These are phyloP conservation scores for Rubroboletus satanas DNA, from an alignment of 768 basidiomycete genomes.

Conservation along the genomic window DNA sequence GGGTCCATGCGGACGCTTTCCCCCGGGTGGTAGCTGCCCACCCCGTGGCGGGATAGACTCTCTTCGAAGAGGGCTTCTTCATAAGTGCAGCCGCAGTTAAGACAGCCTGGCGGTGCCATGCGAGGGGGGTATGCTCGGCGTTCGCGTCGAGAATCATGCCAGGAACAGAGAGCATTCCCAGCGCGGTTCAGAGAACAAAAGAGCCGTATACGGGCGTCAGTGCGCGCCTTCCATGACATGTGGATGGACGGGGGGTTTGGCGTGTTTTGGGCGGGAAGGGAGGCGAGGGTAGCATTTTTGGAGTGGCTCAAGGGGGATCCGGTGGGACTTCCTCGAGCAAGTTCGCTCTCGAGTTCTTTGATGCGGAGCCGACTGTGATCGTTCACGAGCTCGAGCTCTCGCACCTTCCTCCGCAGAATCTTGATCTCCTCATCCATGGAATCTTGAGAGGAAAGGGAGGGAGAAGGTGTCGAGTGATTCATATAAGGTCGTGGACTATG, in stretches of 20 bases:
- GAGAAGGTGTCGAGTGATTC: constrained; percentile 16
- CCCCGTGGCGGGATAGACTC: constrained; percentile 70
- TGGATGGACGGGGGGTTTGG: constrained; percentile 44
- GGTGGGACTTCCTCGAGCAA: constrained; percentile 32
- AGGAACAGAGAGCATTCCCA: constrained; percentile 84
- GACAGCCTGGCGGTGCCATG: constrained; percentile 69
- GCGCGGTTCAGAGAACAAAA: constrained; percentile 84
- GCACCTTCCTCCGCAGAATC: constrained; percentile 53
- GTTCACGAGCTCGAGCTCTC: constrained; percentile 61
- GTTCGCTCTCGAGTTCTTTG: constrained; percentile 45
- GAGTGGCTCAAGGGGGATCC: constrained; percentile 23
- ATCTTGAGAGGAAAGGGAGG: constrained; percentile 16
- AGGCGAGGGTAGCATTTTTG: constrained; percentile 7
- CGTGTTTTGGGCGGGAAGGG: constrained; percentile 24
- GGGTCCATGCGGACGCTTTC: constrained; percentile 89
- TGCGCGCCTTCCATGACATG: constrained; percentile 66
- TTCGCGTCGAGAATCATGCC: constrained; percentile 87
- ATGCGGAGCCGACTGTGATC: constrained; percentile 47
- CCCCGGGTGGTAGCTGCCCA: constrained; percentile 80
- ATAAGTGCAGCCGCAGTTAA: constrained; percentile 84
- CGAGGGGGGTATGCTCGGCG: constrained; percentile 73
- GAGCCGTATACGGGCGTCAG: constrained; percentile 63
- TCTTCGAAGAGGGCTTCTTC: constrained; percentile 88
- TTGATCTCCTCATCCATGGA: constrained; percentile 48
- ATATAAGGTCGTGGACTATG: constrained; percentile 18